phyloP scores from a whole-genome alignment of 148 eudicot genomes.

The Cornus controversa region DNA sequence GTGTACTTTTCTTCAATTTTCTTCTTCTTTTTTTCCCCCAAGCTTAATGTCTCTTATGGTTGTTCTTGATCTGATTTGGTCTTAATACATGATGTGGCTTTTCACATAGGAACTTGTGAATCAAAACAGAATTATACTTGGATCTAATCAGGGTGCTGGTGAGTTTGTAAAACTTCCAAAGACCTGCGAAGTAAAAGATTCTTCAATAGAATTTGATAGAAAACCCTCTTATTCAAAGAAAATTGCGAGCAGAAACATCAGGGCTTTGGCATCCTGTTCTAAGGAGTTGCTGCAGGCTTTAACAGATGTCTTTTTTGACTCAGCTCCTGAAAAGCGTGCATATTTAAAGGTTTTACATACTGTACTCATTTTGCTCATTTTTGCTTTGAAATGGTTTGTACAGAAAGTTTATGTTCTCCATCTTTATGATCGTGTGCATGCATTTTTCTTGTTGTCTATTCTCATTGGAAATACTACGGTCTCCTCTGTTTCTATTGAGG shows the following conservation, averaged over 20 bases:
- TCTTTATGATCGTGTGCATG: background rate
- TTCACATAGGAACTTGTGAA: slow-evolving; percentile 65
- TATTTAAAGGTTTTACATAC: slow-evolving; percentile 52
- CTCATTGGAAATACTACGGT: background rate
- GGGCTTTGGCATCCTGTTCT: slow-evolving; percentile 52
- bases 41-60: background rate
- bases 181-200: slow-evolving; percentile 27
- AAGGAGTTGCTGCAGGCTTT: slow-evolving; percentile 61
- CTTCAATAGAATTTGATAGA: slow-evolving; percentile 26
- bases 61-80: background rate
- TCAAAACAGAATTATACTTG: slow-evolving; percentile 43
- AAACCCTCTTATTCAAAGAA: slow-evolving; percentile 43
- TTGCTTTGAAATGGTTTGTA: slow-evolving; percentile 7
- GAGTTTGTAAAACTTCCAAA: slow-evolving; percentile 25
- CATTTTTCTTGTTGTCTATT: background rate
- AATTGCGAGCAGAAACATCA: slow-evolving; percentile 48
- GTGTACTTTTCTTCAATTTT: background rate
- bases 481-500: background rate
- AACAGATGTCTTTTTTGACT: slow-evolving; percentile 44
- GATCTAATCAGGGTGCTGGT: slow-evolving; percentile 29
- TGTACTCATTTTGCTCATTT: background rate
- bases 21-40: background rate
- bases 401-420: background rate
- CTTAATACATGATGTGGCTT: slow-evolving; percentile 1
- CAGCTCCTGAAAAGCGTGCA: slow-evolving; percentile 45